Base-by-base conservation (phyloP, 805 yeast genomes). In the Yueomyces sinensis region DNA sequence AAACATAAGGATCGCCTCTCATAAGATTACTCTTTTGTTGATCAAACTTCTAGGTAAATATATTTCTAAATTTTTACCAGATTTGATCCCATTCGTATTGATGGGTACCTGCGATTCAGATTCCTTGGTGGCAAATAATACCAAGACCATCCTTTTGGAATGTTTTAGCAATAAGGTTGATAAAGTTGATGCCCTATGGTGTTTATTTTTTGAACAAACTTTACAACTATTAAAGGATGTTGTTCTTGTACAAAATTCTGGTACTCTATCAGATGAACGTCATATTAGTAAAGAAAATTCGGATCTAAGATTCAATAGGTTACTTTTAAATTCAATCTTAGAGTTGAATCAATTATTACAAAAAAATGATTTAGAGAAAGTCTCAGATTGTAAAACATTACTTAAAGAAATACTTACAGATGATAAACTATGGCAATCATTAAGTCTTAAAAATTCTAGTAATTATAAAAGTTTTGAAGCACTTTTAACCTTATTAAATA, bases 21-120 rank as follows among this genome's bases (percentile, higher is more conserved):
- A 84, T 49, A 72, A 69, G 38, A 62, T 76, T 3, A 86, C 86
- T 33, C 70, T 79, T 1, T 53, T 50, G 14, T 61, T 74, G 28
- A 73, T 81, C 28, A 41, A 46, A 13, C 36, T 44, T 1, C 50
- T 78, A 9, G 75, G 74, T 11, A 82, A 76, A 43, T 58, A 59
- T 29, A 72, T 72, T 37, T 61, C 76, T 18, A 80, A 73, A 43
- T 79, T 77, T 52, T 61, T 89, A 41, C 75, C 74, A 39, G 79
- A 80, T 42, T 66, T 81, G 0, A 63, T 83, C 6, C 91, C 94
- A 0, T 58, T 78, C 1, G 74, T 94, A 75, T 46, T 87, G 4
- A 63, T 73, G 19, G 94, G 94, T 0, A 47, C 67, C 2, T 79
- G 65, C 49, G 97, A 89, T 46, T 48, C 66, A 2, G 96, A 87